Evolutionary conservation across 192 early-diverging fungal species (phyloP).

Genomic region (Chytriomyces sp.): DNA sequence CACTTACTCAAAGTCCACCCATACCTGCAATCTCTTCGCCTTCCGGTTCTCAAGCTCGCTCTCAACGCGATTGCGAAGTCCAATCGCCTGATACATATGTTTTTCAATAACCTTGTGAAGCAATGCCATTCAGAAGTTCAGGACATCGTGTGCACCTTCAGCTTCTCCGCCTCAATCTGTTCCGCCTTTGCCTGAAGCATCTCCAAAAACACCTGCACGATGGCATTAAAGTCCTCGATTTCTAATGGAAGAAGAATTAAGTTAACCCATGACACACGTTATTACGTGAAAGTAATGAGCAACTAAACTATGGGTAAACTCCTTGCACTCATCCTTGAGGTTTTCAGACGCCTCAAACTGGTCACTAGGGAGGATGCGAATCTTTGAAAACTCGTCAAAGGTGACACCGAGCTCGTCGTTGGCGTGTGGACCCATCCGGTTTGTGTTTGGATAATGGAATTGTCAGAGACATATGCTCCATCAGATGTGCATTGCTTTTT

Average conservation of each 20-base stretch:
- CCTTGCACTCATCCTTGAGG: constrained; percentile 58
- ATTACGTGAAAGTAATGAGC: constrained; percentile 1
- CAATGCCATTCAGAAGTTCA: no score
- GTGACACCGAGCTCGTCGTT: constrained; percentile 26
- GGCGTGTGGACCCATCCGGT: neutral
- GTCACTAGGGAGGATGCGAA: constrained; percentile 52
- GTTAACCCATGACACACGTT: neutral
- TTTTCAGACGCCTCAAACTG: constrained; percentile 55
- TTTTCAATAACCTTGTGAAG: neutral
- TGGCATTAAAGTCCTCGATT: constrained; percentile 47
- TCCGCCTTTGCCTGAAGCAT: constrained; percentile 50
- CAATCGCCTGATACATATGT: constrained; percentile 45
- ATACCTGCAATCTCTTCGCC: constrained; percentile 28
- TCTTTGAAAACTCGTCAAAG: constrained; percentile 63
- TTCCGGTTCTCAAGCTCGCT: constrained; percentile 42
- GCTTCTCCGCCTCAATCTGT: constrained; percentile 57
- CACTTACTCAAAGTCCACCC: no score
- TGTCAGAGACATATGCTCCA: no score
- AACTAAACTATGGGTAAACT: constrained; percentile 47
- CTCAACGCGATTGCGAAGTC: constrained; percentile 51
- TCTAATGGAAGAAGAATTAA: constrained; percentile 23
- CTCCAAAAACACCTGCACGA: constrained; percentile 43
- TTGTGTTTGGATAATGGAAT: no score
- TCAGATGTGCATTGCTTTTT: no score
- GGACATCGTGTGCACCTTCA: no score